Base-by-base conservation (phyloP, 2,329 filamentous ascomycete species). In the Phaeosphaeriaceae sp. region DNA sequence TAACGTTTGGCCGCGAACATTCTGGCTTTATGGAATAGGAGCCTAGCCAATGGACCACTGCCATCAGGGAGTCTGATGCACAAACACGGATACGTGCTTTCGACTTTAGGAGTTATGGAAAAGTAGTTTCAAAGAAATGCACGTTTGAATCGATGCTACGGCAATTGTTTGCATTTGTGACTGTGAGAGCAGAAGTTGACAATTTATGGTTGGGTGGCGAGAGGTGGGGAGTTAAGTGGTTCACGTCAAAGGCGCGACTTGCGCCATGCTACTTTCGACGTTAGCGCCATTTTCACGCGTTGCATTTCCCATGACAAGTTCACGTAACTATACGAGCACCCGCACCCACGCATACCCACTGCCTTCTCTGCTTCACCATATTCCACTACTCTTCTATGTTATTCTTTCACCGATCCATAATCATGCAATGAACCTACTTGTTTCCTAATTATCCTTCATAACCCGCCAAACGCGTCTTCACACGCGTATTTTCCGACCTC, bases 391-490 rank as follows among this genome's bases (percentile, higher is more conserved):
- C 38, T 44, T 43, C 50, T 51, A 11, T 61, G 54, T 62, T 64
- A 32, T 61, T 67, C 48, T 50, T 50, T 17, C 23, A 17, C 26
- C 29, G 12, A 37, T 45, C 46, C 32, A 39, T 30, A 41, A 59
- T 43, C 50, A 52, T 58, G 54, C 58, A 43, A 65, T 66, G 62
- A 58, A 41, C 49, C 42, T 40, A 43, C 29, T 41, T 18, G 47
- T 40, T 43, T 47, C 37, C 23, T 52, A 56, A 54, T 52, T 39
- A 37, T 34, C 48, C 44, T 40, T 50, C 40, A 45, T 29, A 60
- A 50, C 39, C 50, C 54, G 21, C 58, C 49, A 49, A 41, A 70
- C 67, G 64, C 64, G 66, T 67, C 61, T 52, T 39, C 29, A 45
- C 28, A 49, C 60, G 63, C 56, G 58, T 58, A 44, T 58, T 40